Evolutionary conservation across 1,284 basidiomycete species (phyloP), one percentile per base, ranked within the genome.

Genomic region (Irpex rosettiformis): DNA sequence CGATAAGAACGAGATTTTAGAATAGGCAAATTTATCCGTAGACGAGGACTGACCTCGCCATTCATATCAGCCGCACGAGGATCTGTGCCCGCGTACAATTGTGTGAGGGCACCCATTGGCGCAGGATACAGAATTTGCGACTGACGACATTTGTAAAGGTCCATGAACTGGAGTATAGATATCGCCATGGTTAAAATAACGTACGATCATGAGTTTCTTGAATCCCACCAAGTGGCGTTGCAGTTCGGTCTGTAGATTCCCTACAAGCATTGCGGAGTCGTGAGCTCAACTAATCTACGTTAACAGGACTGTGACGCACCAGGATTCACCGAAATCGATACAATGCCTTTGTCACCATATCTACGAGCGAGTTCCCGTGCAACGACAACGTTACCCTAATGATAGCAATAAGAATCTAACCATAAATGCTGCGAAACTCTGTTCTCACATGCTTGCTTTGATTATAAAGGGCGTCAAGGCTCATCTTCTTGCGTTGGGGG

Each of bases 391-490:
- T 78, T 77, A 0, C 70, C 76, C 74, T 75, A 30, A 24, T 45
- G 30, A 33, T 5, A 33, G 30, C 13, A 33, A 13, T 33, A 6
- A 24, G 27, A 29, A 3, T 22, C 5, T 37, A 13, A 13, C 21
- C 18, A 48, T 4, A 5, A 3, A 7, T 33, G 13, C 40, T 4
- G 33, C 11, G 16, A 25, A 25, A 49, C 6, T 3, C 6, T 6
- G 18, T 45, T 16, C 21, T n/a, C 54, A 72, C 79, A 64, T 76
- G 72, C 64, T 82, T 82, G 63, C 72, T 74, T 66, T 79, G 76
- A 42, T 67, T 70, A 61, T 82, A 82, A 29, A 79, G 69, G 0
- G 55, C 42, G 62, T 66, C 61, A 29, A 58, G 60, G 11, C 59
- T 54, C 10, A 8, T 21, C 2, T 70, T 53, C 57, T 70, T 69